phyloP scores from a whole-genome alignment of 1,139 yeast species.

The Candida tropicalis region DNA sequence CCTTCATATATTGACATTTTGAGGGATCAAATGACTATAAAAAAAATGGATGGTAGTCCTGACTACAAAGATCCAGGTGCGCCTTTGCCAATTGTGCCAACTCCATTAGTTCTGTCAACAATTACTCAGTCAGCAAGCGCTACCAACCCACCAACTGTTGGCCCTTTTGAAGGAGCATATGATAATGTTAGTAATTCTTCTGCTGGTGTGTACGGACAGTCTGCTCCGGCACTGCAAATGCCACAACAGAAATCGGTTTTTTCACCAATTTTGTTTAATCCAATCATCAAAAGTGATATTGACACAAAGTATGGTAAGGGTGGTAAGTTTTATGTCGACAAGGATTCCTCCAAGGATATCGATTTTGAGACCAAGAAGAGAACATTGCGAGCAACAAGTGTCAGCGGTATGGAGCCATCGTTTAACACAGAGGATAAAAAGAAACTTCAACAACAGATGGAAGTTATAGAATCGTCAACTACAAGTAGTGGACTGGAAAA shows the following conservation, averaged over 20 bases:
- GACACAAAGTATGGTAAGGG: constrained; percentile 86
- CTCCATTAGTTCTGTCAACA: constrained; percentile 50
- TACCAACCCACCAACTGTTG: constrained; percentile 19
- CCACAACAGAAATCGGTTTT: constrained; percentile 53
- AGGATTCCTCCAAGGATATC: constrained; percentile 31
- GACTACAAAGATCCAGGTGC: constrained; percentile 83
- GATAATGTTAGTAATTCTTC: constrained; percentile 7
- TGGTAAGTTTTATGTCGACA: constrained; percentile 73
- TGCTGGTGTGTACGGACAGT: constrained; percentile 8
- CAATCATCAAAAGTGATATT: constrained; percentile 70
- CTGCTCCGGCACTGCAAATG: constrained; percentile 12
- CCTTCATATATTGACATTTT: constrained; percentile 53
- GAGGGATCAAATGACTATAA: constrained; percentile 55
- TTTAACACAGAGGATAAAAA: constrained; percentile 18
- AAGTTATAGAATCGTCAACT: constrained; percentile 12
- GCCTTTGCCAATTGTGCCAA: constrained; percentile 64
- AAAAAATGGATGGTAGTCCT: constrained; percentile 42
- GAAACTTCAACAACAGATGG: constrained; percentile 18
- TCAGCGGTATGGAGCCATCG: constrained; percentile 35
- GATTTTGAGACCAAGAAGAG: constrained; percentile 26
- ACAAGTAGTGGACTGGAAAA: background rate
- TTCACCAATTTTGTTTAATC: constrained; percentile 80
- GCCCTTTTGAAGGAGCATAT: constrained; percentile 12
- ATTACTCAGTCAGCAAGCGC: constrained; percentile 28
- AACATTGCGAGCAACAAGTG: constrained; percentile 44